Conservation (phyloP, 2,329 filamentous ascomycete species). For the Monosporascus sp. region DNA sequence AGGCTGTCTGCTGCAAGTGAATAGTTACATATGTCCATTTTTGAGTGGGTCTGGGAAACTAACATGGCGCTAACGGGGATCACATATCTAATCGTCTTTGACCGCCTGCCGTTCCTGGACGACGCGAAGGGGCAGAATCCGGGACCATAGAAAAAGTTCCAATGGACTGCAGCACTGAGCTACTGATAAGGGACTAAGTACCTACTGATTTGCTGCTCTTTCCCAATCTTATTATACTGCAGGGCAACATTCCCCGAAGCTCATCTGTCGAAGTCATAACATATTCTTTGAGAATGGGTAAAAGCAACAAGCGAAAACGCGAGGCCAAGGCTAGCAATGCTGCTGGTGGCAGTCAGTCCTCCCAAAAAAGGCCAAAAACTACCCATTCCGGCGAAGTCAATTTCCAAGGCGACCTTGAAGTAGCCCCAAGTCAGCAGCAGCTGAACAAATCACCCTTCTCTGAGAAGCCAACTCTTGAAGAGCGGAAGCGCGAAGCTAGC, state of each 20-base stretch:
- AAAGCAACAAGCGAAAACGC: slow-evolving; percentile 37
- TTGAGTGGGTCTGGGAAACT: too few species aligned
- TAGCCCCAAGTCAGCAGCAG: slow-evolving; percentile 18
- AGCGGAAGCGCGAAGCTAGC: slow-evolving; percentile 52
- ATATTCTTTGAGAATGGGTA: slow-evolving; percentile 27
- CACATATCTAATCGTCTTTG: background rate
- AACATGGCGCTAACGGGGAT: too few species aligned
- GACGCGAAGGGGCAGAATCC: background rate
- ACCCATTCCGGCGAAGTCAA: slow-evolving; percentile 16
- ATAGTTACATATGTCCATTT: too few species aligned
- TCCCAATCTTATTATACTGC: too few species aligned
- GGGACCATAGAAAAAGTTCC: background rate
- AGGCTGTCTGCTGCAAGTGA: too few species aligned
- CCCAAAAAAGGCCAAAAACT: slow-evolving; percentile 33
- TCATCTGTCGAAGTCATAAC: background rate
- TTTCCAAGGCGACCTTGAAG: slow-evolving; percentile 1
- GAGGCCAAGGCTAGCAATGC: slow-evolving; percentile 24
- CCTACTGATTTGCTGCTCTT: too few species aligned
- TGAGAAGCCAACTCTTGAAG: slow-evolving; percentile 46
- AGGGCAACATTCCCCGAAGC: too few species aligned
- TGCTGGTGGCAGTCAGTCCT: slow-evolving; percentile 23
- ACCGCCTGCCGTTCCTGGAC: background rate
- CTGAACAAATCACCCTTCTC: slow-evolving; percentile 44
- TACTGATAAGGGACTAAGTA: background rate
- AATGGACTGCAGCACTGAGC: background rate